These are phyloP conservation scores for Talaromyces sp. DNA, from an alignment of 2,329 filamentous ascomycete genomes.

Conservation along the genomic window DNA sequence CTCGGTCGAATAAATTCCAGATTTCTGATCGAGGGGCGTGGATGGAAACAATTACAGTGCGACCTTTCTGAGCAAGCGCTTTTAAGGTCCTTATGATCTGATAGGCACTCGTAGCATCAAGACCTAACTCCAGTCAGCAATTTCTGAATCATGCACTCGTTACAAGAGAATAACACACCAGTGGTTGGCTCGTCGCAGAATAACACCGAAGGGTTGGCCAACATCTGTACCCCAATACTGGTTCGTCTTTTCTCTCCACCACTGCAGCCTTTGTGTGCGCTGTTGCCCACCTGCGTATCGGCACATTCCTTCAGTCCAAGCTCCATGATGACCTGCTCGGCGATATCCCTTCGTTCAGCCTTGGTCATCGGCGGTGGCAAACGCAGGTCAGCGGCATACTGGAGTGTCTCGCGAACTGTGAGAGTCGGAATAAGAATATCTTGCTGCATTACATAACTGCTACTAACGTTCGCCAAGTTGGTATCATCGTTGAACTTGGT, in stretches of 20 bases:
- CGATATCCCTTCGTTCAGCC: slow-evolving; percentile 55
- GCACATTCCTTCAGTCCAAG: slow-evolving; percentile 72
- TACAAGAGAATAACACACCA: slow-evolving; percentile 32
- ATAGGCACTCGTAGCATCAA: slow-evolving; percentile 71
- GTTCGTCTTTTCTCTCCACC: slow-evolving; percentile 72
- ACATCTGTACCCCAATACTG: slow-evolving; percentile 70
- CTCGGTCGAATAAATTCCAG: slow-evolving; percentile 68
- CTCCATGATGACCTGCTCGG: slow-evolving; percentile 72
- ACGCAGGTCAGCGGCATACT: slow-evolving; percentile 66
- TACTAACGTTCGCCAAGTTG: slow-evolving; percentile 42
- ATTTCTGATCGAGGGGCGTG: slow-evolving; percentile 76
- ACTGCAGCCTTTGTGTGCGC: slow-evolving; percentile 67
- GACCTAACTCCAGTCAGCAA: slow-evolving; percentile 18
- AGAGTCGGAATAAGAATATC: slow-evolving; percentile 67
- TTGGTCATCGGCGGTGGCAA: slow-evolving; percentile 57
- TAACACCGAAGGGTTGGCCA: slow-evolving; percentile 71
- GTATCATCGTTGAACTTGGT: slow-evolving; percentile 57
- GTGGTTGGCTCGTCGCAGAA: slow-evolving; percentile 78
- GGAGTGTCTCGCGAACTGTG: slow-evolving; percentile 69
- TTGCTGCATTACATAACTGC: slow-evolving; percentile 62
- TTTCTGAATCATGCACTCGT: background rate
- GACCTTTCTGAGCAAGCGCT: slow-evolving; percentile 58
- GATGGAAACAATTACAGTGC: slow-evolving; percentile 68
- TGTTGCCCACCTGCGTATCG: slow-evolving; percentile 66
- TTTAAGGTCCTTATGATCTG: slow-evolving; percentile 68